Base-by-base conservation (phyloP, 1,284 basidiomycete genomes). In the Apiotrichum domesticum region DNA sequence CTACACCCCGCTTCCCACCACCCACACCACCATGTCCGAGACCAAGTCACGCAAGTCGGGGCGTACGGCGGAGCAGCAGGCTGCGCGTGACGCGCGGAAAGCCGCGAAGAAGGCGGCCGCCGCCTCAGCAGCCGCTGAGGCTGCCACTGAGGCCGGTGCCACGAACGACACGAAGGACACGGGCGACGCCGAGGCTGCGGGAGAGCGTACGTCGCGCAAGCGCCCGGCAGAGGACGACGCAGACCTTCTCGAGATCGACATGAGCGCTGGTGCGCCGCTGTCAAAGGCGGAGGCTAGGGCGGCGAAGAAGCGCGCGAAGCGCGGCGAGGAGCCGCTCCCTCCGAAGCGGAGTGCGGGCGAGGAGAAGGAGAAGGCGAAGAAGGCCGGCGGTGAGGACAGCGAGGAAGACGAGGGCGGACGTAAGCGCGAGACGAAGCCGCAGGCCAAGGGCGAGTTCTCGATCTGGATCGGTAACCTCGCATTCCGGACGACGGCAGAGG, bases 391-490 rank as follows among this genome's bases (percentile, higher is more conserved):
- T 32, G 55, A 21, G 33, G 56, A 46, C 15, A 55, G 21, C 54
- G 56, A 42, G 8, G 46, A 51, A 43, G 61, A 43, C 40, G 39
- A 45, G 9, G 52, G 32, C 14, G 57, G 46, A 35, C 46, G 41
- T 41, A 4, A 56, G 46, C 41, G 15, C 32, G 68, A 65, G 62
- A 52, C 54, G 59, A 79, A 84, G 73, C 82, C 85, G 43, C 84
- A 90, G 68, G 86, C 91, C 68, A 55, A 56, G 56, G 54, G 56
- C 44, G 44, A 62, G 56, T 58, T 44, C 51, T 91, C 89, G 3
- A 81, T 98, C 40, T 98, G 95, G 90, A 85, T 98, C 41, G 95
- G 96, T 46, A 98, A 98, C 75, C 72, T 98, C 70, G 84, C 89
- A 15, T 98, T 90, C 82, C 88, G 88, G 75, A 97, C 94, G 15